phyloP scores from a whole-genome alignment of 768 basidiomycete genomes.

The Phanerodontia chrysosporium region DNA sequence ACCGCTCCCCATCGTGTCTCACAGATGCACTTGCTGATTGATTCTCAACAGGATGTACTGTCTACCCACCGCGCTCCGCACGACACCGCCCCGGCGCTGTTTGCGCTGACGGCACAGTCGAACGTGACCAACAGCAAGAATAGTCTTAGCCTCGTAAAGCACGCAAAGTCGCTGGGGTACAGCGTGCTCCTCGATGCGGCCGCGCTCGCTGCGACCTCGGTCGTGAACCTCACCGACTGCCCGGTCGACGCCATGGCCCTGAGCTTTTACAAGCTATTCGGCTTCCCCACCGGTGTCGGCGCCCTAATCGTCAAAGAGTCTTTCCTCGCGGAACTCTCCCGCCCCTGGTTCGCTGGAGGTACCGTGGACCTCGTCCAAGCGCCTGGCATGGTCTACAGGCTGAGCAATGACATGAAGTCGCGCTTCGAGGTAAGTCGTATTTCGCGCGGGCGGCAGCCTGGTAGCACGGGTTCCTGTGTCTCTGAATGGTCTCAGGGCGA shows the following conservation, averaged over 20 bases:
- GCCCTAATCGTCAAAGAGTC: slow-evolving; percentile 71
- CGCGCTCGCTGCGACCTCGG: slow-evolving; percentile 70
- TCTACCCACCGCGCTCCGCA: slow-evolving; percentile 41
- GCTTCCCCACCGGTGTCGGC: slow-evolving; percentile 82
- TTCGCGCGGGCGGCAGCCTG: neutral
- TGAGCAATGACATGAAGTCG: slow-evolving; percentile 55
- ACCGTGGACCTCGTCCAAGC: slow-evolving; percentile 82
- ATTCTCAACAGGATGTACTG: slow-evolving; percentile 46
- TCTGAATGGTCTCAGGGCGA: too few species aligned
- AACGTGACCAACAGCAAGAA: slow-evolving; percentile 78
- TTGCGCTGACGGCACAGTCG: slow-evolving; percentile 76
- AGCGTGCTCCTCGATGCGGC: slow-evolving; percentile 78
- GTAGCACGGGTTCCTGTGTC: too few species aligned
- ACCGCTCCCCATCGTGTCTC: slow-evolving; percentile 13
- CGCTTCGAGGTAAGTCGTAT: slow-evolving; percentile 68
- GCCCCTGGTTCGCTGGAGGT: slow-evolving; percentile 85
- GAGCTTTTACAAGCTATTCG: slow-evolving; percentile 90
- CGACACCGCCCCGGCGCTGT: slow-evolving; percentile 51
- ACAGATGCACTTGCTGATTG: neutral
- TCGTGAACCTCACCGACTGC: slow-evolving; percentile 58
- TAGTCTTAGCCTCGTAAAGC: slow-evolving; percentile 56
- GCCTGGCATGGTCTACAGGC: slow-evolving; percentile 65
- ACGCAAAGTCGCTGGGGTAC: slow-evolving; percentile 68
- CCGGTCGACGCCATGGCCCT: slow-evolving; percentile 80
- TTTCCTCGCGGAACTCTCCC: slow-evolving; percentile 54